Conservation (phyloP, 2,329 filamentous ascomycete species). For the Dactylellina parvicollis region DNA sequence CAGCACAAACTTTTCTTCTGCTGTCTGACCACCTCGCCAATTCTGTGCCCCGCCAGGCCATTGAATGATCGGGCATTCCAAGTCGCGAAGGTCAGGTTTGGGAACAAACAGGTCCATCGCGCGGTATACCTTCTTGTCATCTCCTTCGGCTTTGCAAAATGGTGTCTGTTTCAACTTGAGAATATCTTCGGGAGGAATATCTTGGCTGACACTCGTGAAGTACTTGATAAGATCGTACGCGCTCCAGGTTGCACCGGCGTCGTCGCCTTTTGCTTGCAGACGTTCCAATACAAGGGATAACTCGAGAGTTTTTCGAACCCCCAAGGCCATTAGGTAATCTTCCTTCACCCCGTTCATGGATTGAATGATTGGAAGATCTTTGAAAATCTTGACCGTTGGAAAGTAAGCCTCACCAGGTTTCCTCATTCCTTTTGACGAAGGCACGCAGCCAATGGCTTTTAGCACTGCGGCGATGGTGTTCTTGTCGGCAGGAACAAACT, state of each 20-base stretch:
- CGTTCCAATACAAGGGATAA: constrained; percentile 91
- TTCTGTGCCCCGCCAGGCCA: constrained; percentile 77
- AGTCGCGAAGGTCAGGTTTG: constrained; percentile 72
- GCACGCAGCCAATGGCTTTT: constrained; percentile 77
- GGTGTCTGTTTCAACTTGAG: constrained; percentile 78
- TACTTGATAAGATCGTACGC: constrained; percentile 96
- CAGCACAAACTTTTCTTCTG: constrained; percentile 80
- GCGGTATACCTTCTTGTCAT: constrained; percentile 68
- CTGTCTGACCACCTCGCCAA: constrained; percentile 64
- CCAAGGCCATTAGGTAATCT: constrained; percentile 82
- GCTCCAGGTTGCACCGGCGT: constrained; percentile 75
- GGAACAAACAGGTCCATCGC: constrained; percentile 85
- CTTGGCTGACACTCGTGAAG: constrained; percentile 84
- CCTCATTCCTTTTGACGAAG: constrained; percentile 89
- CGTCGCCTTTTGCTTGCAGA: constrained; percentile 68
- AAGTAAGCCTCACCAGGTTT: constrained; percentile 89
- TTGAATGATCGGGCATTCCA: constrained; percentile 79
- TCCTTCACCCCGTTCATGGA: constrained; percentile 84
- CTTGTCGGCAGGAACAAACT: constrained; percentile 74
- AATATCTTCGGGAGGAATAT: constrained; percentile 86
- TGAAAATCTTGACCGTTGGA: constrained; percentile 90
- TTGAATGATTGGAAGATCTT: constrained; percentile 85
- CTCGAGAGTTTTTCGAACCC: constrained; percentile 94
- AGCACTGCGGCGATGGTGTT: constrained; percentile 73
- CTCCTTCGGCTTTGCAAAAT: constrained; percentile 79